Evolutionary conservation across 2,329 filamentous ascomycete species (phyloP).

Genomic region (Tolypocladium cylindrosporum): DNA sequence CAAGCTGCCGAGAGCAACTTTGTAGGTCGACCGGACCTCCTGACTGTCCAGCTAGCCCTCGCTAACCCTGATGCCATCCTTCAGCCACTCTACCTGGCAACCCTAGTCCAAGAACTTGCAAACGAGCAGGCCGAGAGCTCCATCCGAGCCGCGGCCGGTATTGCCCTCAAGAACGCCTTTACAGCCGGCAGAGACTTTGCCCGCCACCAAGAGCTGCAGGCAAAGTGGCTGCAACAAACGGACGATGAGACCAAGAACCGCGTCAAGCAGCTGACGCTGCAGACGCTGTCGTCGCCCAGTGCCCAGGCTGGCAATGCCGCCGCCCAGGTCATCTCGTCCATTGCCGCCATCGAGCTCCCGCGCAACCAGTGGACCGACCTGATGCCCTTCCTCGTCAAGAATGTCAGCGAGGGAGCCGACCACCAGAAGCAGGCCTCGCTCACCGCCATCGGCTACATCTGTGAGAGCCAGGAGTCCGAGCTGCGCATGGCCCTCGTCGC

Average conservation of each 20-base stretch:
- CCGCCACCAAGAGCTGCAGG: constrained; percentile 81
- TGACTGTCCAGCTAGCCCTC: constrained; percentile 3
- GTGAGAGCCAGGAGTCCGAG: constrained; percentile 86
- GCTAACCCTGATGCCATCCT: constrained; percentile 14
- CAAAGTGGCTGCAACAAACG: constrained; percentile 83
- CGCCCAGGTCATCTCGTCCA: constrained; percentile 89
- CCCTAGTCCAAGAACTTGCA: constrained; percentile 86
- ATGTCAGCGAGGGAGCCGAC: constrained; percentile 77
- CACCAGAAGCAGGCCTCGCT: constrained; percentile 91
- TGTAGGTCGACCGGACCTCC: constrained; percentile 43
- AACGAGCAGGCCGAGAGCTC: constrained; percentile 76
- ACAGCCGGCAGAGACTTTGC: constrained; percentile 73
- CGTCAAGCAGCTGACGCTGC: constrained; percentile 84
- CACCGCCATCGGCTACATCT: constrained; percentile 96
- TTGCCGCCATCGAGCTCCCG: constrained; percentile 90
- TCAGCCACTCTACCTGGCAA: constrained; percentile 85
- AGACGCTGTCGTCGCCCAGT: constrained; percentile 74
- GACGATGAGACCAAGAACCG: constrained; percentile 72
- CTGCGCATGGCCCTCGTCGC: constrained; percentile 69
- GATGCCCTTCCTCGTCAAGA: constrained; percentile 81
- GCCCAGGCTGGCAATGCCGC: constrained; percentile 77
- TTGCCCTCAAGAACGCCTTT: constrained; percentile 97
- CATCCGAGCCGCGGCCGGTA: constrained; percentile 88
- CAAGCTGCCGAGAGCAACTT: constrained; percentile 94
- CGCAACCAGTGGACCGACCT: constrained; percentile 89